Base-by-base conservation (phyloP, 805 yeast genomes). In the Torulaspora maleeae region DNA sequence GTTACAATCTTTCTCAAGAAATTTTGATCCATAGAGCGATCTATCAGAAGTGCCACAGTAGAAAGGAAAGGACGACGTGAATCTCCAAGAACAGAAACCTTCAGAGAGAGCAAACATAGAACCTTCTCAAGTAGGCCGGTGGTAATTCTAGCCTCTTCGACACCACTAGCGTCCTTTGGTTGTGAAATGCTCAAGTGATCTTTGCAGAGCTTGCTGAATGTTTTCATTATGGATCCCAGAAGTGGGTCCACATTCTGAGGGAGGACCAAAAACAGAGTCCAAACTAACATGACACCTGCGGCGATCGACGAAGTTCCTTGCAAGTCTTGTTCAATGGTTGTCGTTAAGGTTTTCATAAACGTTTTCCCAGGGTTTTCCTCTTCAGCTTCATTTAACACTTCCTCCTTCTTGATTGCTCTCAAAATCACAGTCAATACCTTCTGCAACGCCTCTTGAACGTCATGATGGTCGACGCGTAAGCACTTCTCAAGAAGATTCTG, bases 61-160 rank as follows among this genome's bases (percentile, higher is more conserved):
- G 95, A 82, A 51, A 93, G 67, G 61, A 90, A 93, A 20, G 90
- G 81, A 41, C 99, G 76, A 49, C 99, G 78, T 58, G 91, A 96
- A 55, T 93, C 99, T 2, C 96, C 97, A 20, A 95, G 70, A n/a
- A 78, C 76, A 0, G 95, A 79, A 4, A 93, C 86, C 53, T 97
- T 78, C 72, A 78, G 76, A 0, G 95, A 80, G 1, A 91, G 80
- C 42, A 91, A 74, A 51, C 83, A 82, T 43, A 93, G 69, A 20
- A 88, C 79, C 62, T 84, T 85, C 48, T 84, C 88, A 36, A 93
- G 69, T 28, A 89, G 67, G 47, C 76, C 79, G 0, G 93, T 83
- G 0, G 95, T 84, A 74, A 85, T 83, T 57, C 78, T 82, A 7
- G 91, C 86, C 58, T 88, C 96, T 43, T 85, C 95, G 17, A 69